Base-by-base conservation (phyloP, 331 rosid genomes). In the Spiraea crenata region DNA sequence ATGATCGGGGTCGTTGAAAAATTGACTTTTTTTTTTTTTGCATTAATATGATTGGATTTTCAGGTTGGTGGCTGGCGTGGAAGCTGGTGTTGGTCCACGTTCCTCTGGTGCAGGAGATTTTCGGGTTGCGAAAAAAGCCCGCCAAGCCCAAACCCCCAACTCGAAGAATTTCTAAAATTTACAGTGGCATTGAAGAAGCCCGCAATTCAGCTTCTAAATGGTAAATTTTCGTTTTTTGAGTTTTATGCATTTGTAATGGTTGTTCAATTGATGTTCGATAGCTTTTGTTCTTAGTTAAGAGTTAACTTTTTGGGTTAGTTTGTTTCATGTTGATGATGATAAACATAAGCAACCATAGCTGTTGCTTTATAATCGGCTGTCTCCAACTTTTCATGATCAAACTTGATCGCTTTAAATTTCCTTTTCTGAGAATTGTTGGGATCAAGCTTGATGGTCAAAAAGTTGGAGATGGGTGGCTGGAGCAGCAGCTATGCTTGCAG, bases 31-130 rank as follows among this genome's bases (percentile, higher is more conserved):
- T 54, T 9, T 11, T 37, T 64, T 54, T 9, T 11, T 37, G 37
- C 4, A 63, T 5, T 19, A 38, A 0, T 41, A 2, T 20, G 49
- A 47, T 67, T 34, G 5, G 42, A 38, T 44, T 55, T 40, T 3
- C 54, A 89, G 97, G 99, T 69, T 93, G 99, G 97, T 87, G 77
- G 31, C 48, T 89, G 84, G 97, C 91, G 52, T 93, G 99, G 99
- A 93, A 93, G 77, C 55, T 93, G 17, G 97, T 91, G 11, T 80
- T 91, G 50, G 95, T 91, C 77, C 97, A 89, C 25, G 97, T 93
- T 57, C 96, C 97, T 61, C 67, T 93, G 69, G 97, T 93, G 48
- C 99, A 93, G 75, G 96, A 93, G 80, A 71, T 90, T 69, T 90
- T 85, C 35, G 91, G 97, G 59, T 79, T 89, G 34, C 82, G 67